Evolutionary conservation across 1,284 basidiomycete species (phyloP), one percentile per base, ranked within the genome.

Genomic region (Cryptococcus sp.): DNA sequence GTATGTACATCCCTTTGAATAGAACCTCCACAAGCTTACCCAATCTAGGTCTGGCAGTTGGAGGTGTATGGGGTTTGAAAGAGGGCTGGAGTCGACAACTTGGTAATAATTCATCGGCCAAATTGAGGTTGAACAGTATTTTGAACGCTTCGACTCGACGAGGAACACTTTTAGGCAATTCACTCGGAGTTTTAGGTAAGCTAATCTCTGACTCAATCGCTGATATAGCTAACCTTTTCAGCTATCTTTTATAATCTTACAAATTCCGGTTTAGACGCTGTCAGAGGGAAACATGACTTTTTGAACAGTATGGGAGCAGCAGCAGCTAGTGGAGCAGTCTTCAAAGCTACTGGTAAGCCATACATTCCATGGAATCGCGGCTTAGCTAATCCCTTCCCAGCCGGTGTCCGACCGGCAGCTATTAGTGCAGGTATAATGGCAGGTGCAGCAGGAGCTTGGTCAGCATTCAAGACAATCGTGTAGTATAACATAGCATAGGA

Each of bases 141-240:
- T 83, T 98, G 67, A 99, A 98, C 82, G 89, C 91, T 74, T 86
- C 97, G 74, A 98, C 95, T 59, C 83, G 95, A 78, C 84, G 96
- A 79, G 96, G 96, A 46, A 94, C 89, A 52, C 97, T 97, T 79
- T 87, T 97, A 77, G 96, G 94, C 70, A 99, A 98, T 82, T 97
- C 91, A 72, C 90, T 94, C 73, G 96, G 96, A 77, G 90, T 98
- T 61, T 81, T 98, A 64, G 95, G 94, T 96, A 69, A 61, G 80
- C 74, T 36, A 5, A 33, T 49, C 15, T 15, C 46, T 23, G 36
- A 30, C 37, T 32, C 33, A 13, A 54, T 10, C 33, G 37, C 46
- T 37, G 45, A 30, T 5, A n/a, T 48, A 5, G 52, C 51, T 48
- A 70, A 82, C 81, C 67, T 71, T 36, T 50, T 31, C 47, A 91